phyloP scores from a whole-genome alignment of 139 green algal species.

The Tetradesmus obliquus region DNA sequence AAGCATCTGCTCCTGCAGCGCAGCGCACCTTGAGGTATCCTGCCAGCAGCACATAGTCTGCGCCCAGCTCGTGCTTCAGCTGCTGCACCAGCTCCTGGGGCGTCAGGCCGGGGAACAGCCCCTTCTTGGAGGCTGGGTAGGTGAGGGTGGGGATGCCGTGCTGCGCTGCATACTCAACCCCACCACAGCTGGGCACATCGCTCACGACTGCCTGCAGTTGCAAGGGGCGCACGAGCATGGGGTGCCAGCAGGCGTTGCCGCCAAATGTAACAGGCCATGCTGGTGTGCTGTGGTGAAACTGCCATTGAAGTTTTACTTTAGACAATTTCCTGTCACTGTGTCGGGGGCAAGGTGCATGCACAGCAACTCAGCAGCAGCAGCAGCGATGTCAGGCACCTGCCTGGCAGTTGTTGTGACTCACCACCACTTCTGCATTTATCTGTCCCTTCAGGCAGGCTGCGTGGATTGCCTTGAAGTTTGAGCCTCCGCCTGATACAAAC shows the following conservation, averaged over 20 bases:
- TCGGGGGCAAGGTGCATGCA: background rate
- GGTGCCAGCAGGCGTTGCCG: no score
- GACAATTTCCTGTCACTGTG: background rate
- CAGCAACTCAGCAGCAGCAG: background rate
- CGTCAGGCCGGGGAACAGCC: slow-evolving; percentile 60
- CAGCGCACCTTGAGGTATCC: slow-evolving; percentile 91
- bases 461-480: slow-evolving; percentile 93
- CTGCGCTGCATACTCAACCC: slow-evolving; percentile 76
- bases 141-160: slow-evolving; percentile 81
- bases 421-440: slow-evolving; percentile 75
- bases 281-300: no score
- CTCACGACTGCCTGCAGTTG: slow-evolving; percentile 77
- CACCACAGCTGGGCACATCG: slow-evolving; percentile 85
- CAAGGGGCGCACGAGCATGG: no score
- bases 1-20: background rate
- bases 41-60: slow-evolving; percentile 92
- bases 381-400: background rate
- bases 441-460: slow-evolving; percentile 67
- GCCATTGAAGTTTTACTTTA: no score
- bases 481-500: slow-evolving; percentile 94
- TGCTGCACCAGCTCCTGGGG: slow-evolving; percentile 66
- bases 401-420: slow-evolving; percentile 31
- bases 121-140: slow-evolving; percentile 81
- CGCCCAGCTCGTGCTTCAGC: slow-evolving; percentile 50
- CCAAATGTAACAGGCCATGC: no score